Evolutionary conservation across 805 yeast genomes (phyloP), one percentile per base, ranked within the genome.

Genomic region (Schwanniomyces pseudopolymorphus): DNA sequence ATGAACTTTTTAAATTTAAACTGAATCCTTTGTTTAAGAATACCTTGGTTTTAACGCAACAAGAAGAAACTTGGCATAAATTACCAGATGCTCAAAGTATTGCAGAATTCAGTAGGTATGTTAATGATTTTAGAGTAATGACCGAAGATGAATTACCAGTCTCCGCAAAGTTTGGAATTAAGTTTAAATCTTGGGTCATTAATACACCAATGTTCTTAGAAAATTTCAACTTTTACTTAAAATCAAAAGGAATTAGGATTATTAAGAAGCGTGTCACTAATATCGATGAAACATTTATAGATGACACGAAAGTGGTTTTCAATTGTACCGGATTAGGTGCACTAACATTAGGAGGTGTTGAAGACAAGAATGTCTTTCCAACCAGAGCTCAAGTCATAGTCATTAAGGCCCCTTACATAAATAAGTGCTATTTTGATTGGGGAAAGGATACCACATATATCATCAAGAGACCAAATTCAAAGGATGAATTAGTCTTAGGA

Each of bases 401-500:
- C 7, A 51, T 60, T 8, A 53, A 51, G 33, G 66, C 63, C 6
- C 64, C 66, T 1, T 61, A 63, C 33, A 50, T 61, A 19, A 45
- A 48, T 3, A 63, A 60, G 37, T 49, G 48, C 45, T 47, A 54
- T 40, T 47, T 53, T 21, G 49, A 53, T 49, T 64, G 66, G 47
- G 46, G 41, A 16, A 53, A 52, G 19, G 52, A 38, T 4, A 50
- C 61, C 26, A 61, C 64, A 1, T 63, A 61, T 33, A 45, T 57
- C 31, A 60, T 61, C 52, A 58, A 55, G 39, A 49, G 66, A 36
- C 66, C 67, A 2, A 45, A 52, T 38, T 48, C 55, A 3, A 38
- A 27, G 6, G 43, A 49, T 27, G 58, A 54, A 38, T 45, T 46
- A 3, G 75, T 88, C 38, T 72, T 88, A 16, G 96, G 96, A 22